Conservation (phyloP, 164 flowering plant species). For the Magnolia kwangsiensis region DNA sequence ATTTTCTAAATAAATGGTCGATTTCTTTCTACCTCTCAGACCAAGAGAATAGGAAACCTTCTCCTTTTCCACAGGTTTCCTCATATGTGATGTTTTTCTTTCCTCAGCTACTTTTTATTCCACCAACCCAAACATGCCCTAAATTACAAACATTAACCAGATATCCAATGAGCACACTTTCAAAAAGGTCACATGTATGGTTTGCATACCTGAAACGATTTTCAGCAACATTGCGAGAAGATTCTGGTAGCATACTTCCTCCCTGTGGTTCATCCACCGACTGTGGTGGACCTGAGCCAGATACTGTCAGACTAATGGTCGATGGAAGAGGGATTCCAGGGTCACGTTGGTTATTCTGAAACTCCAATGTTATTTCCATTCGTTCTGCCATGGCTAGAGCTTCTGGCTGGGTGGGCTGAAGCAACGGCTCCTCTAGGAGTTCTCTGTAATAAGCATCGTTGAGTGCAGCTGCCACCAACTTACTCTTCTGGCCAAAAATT, state of each 20-base stretch:
- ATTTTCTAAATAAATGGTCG: too few species aligned
- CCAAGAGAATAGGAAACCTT: too few species aligned
- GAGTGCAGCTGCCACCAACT: slow-evolving; percentile 64
- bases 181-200: too few species aligned
- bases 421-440: slow-evolving; percentile 22
- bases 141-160: too few species aligned
- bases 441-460: slow-evolving; percentile 27
- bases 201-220: slow-evolving; percentile 60
- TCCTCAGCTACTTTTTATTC: too few species aligned
- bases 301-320: slow-evolving; percentile 38
- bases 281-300: slow-evolving; percentile 28
- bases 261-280: slow-evolving; percentile 15
- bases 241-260: slow-evolving; percentile 29
- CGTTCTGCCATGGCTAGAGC: slow-evolving; percentile 28
- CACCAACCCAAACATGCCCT: too few species aligned
- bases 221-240: slow-evolving; percentile 38
- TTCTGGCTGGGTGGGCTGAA: slow-evolving; percentile 32
- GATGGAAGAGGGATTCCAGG: slow-evolving; percentile 43
- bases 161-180: too few species aligned
- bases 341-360: slow-evolving; percentile 31
- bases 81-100: too few species aligned
- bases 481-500: slow-evolving; percentile 35
- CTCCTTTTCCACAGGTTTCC: too few species aligned
- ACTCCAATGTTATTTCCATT: slow-evolving; percentile 61
- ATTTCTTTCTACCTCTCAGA: too few species aligned